phyloP scores from a whole-genome alignment of 75 land plant species.

The Adiantum capillusveneris region DNA sequence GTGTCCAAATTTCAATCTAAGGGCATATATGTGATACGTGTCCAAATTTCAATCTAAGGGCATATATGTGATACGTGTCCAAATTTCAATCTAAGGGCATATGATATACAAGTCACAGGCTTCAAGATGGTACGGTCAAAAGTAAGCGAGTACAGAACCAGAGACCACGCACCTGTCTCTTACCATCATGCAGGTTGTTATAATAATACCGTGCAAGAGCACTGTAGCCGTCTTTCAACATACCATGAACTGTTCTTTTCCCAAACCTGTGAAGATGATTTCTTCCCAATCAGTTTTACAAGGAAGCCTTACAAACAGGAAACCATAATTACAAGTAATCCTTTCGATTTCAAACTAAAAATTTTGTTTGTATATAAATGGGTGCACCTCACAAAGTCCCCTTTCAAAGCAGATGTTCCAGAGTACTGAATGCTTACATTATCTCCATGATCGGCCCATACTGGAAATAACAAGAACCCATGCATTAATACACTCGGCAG shows the following conservation, averaged over 20 bases:
- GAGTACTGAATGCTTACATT: slow-evolving; percentile 92
- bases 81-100: not conserved
- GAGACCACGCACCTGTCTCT: slow-evolving; percentile 47
- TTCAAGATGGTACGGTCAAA: not conserved
- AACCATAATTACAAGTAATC: too few relatives aligned
- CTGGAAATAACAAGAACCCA: slow-evolving; percentile 23
- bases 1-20: too few relatives aligned
- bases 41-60: not conserved
- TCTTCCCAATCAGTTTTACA: not conserved
- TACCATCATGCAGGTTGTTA: slow-evolving; percentile 93
- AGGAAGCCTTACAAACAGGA: too few relatives aligned
- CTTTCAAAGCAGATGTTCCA: slow-evolving; percentile 89
- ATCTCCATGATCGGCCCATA: slow-evolving; percentile 97
- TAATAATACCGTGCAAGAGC: slow-evolving; percentile 83
- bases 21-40: not conserved
- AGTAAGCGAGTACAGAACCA: not conserved
- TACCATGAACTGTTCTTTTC: slow-evolving; percentile 65
- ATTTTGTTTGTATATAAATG: not conserved
- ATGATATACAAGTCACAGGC: too few relatives aligned
- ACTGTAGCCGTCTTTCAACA: slow-evolving; percentile 91
- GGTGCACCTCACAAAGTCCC: slow-evolving; percentile 84
- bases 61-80: not conserved
- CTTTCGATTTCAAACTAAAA: not conserved
- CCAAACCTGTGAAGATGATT: slow-evolving; percentile 48
- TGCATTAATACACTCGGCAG: too few relatives aligned